Percentiles rank a stretch among this genome's conserved stretches.
Conservation (phyloP, 495 filamentous ascomycete genomes). For the Talaromyces trachyspermus region DNA sequence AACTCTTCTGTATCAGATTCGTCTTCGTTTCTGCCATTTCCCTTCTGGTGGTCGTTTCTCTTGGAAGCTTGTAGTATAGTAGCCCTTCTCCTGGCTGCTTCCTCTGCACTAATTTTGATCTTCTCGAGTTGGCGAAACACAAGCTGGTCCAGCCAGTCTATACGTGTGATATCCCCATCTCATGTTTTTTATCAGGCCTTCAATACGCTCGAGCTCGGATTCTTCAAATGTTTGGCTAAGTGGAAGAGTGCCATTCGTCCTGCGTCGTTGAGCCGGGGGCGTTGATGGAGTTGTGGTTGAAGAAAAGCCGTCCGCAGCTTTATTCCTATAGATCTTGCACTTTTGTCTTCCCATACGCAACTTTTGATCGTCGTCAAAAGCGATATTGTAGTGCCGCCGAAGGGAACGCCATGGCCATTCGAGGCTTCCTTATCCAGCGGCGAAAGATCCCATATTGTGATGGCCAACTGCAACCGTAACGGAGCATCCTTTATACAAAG, state of each 20-base stretch:
- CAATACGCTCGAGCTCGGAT: constrained; percentile 73
- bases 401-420: constrained; percentile 72
- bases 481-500: constrained; percentile 75
- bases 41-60: constrained; percentile 15
- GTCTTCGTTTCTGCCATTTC: constrained; percentile 15
- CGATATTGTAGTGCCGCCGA: constrained; percentile 85
- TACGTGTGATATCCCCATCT: constrained; percentile 91
- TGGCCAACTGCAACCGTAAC: constrained; percentile 72
- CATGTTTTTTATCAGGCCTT: constrained; percentile 93
- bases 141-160: constrained; percentile 92
- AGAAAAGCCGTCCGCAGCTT: constrained; percentile 78
- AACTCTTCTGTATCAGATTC: constrained; percentile 35
- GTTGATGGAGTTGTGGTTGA: constrained; percentile 69
- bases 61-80: constrained; percentile 23
- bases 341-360: constrained; percentile 88
- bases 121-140: constrained; percentile 84
- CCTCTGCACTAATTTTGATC: constrained; percentile 51
- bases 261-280: constrained; percentile 40
- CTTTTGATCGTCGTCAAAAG: constrained; percentile 83
- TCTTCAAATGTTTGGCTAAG: constrained; percentile 50
- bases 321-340: constrained; percentile 74
- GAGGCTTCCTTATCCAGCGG: constrained; percentile 59
- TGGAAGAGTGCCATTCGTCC: constrained; percentile 32
- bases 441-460: constrained; percentile 93
- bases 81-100: constrained; percentile 31